These are phyloP conservation scores for Boletus subparvulus DNA, from an alignment of 768 basidiomycete genomes.

Conservation along the genomic window DNA sequence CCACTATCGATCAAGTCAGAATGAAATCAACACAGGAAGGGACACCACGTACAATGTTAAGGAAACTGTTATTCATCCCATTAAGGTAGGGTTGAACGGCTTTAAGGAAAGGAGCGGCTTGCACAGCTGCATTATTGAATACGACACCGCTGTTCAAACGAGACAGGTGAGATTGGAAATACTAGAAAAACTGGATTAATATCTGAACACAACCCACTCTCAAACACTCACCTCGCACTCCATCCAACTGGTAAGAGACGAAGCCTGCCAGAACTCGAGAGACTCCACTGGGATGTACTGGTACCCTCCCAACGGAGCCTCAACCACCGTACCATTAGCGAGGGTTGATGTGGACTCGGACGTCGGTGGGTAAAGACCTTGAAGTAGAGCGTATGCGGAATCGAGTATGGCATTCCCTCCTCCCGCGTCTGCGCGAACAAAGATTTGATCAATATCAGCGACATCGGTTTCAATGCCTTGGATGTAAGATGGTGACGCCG, in stretches of 20 bases:
- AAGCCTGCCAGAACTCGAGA: conserved; percentile 57
- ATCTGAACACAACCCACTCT: neutral
- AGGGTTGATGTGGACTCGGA: conserved; percentile 62
- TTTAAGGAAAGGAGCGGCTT: conserved; percentile 64
- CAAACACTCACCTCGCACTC: conserved; percentile 44
- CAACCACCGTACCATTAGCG: conserved; percentile 72
- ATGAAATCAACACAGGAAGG: neutral
- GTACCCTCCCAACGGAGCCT: conserved; percentile 78
- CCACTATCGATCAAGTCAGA: conserved; percentile 47
- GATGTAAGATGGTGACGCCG: conserved; percentile 63
- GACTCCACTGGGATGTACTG: conserved; percentile 68
- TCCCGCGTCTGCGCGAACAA: conserved; percentile 76
- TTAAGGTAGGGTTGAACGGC: conserved; percentile 65
- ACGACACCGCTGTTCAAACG: conserved; percentile 19
- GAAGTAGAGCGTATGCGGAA: conserved; percentile 77
- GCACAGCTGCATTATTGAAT: conserved; percentile 55
- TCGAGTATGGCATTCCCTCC: conserved; percentile 74
- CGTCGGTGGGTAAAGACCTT: conserved; percentile 82
- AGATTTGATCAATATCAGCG: conserved; percentile 66
- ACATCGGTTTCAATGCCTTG: conserved; percentile 63
- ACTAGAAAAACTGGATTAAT: conserved; percentile 11
- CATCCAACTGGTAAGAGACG: conserved; percentile 80
- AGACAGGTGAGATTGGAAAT: conserved; percentile 26
- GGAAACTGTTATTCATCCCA: conserved; percentile 58
- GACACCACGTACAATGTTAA: conserved; percentile 57